A percentile compares a stretch with the other conserved stretches of the same genome.
phyloP scores from a whole-genome alignment of 2,329 filamentous ascomycete genomes.

The Neopestalotiopsis sp. region DNA sequence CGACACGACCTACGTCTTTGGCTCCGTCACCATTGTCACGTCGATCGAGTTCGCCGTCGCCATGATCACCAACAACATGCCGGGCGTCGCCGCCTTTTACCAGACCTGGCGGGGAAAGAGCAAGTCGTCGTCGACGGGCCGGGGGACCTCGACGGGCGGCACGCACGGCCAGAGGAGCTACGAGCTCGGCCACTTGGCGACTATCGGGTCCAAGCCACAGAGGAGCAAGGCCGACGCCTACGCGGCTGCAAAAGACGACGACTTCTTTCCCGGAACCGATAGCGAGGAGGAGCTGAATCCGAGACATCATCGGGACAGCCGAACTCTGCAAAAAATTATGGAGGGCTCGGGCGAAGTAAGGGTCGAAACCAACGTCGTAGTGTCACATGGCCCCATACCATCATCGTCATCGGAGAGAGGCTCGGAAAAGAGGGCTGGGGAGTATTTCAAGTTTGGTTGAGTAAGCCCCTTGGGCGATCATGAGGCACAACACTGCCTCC shows the following conservation, averaged over 20 bases:
- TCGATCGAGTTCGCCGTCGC: slow-evolving; percentile 37
- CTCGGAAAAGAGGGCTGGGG: not conserved
- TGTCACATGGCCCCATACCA: not conserved
- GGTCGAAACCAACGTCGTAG: not conserved
- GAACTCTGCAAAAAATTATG: not conserved
- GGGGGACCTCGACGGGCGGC: not conserved
- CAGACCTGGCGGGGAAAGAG: not conserved
- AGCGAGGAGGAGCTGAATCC: not conserved
- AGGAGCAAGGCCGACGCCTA: not conserved
- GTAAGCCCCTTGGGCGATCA: not conserved
- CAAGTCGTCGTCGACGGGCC: not conserved
- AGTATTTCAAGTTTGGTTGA: not conserved
- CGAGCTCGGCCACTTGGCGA: not conserved
- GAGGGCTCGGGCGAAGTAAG: not conserved
- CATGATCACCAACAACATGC: slow-evolving; percentile 38
- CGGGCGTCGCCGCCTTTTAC: slow-evolving; percentile 36
- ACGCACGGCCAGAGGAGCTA: not conserved
- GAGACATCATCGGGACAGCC: not conserved
- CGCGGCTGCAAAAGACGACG: not conserved
- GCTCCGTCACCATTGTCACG: slow-evolving; percentile 38
- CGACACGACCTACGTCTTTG: slow-evolving; percentile 34
- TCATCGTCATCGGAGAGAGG: not conserved
- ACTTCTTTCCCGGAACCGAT: not conserved
- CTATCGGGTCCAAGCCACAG: not conserved
- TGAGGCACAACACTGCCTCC: not conserved